These are phyloP conservation scores for Globisporangium irregulare DNA, from an alignment of 352 stramenopile genomes.

Conservation along the genomic window DNA sequence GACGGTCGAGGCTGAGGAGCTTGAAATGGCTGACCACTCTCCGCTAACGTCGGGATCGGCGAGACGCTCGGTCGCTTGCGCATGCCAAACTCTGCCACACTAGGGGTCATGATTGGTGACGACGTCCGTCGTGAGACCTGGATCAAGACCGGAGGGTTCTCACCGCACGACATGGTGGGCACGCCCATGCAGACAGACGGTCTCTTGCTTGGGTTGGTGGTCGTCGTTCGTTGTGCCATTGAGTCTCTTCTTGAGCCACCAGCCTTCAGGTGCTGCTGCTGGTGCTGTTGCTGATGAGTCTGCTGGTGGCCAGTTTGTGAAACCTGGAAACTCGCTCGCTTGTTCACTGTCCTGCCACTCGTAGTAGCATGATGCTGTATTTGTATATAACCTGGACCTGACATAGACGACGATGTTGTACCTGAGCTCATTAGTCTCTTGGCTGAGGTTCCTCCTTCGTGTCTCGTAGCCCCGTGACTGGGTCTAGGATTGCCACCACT, in stretches of 20 bases:
- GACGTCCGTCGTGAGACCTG: slow-evolving; percentile 62
- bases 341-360: neutral
- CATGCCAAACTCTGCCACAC: slow-evolving; percentile 27
- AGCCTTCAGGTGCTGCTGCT: slow-evolving; percentile 5
- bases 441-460: neutral
- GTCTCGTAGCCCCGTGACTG: neutral
- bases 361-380: neutral
- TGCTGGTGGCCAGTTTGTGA: neutral
- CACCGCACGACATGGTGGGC: neutral
- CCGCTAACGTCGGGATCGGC: slow-evolving; percentile 28
- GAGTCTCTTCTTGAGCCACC: slow-evolving; percentile 6
- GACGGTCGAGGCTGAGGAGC: slow-evolving; percentile 22
- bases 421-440: neutral
- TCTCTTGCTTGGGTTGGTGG: slow-evolving; percentile 7
- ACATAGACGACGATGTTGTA: neutral
- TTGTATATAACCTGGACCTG: neutral
- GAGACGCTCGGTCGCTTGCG: slow-evolving; percentile 50
- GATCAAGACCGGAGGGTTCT: slow-evolving; percentile 32
- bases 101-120: slow-evolving; percentile 38
- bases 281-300: neutral
- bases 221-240: neutral
- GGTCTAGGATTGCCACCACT: neutral
- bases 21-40: neutral
- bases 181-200: slow-evolving; percentile 13
- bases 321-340: slow-evolving; percentile 6